Base-by-base conservation (phyloP, 345 rosid genomes). In the Populus euphratica region DNA sequence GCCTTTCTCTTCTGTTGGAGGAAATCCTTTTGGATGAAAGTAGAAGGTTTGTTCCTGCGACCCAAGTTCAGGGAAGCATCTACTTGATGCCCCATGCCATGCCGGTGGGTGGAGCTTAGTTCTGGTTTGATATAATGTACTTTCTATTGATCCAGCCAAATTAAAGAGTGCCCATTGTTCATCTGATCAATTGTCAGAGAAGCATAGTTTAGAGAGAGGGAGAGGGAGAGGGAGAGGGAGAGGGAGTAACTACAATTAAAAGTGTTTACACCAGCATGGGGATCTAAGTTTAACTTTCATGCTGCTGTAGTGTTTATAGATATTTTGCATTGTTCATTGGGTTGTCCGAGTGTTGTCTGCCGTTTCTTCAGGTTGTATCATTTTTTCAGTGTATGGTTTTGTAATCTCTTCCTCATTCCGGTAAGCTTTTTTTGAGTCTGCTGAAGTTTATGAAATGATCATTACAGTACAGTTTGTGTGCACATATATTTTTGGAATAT, bases 11-110 rank as follows among this genome's bases (percentile, higher is more conserved):
- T 86, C 91, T n/a, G 81, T 78, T 23, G 88, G 94, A 66, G 91
- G 92, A 35, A 92, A 89, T 84, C 92, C 97, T n/a, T 89, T 89
- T 78, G 92, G 91, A 56, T 90, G 84, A 88, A 76, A 25, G 31
- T 14, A n/a, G 70, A 59, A 69, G 25, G 47, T 43, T 43, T 13
- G 4, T 50, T 31, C 76, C 79, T 38, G 47, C 66, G 54, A 68
- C 39, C 66, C 73, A 12, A 36, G 38, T 18, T 72, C 49, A 52
- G 56, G 66, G 44, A 77, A 79, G 85, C 87, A 88, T 79, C 79
- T 64, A 66, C 87, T 78, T 77, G 86, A 76, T 88, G 87, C 88
- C 74, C 66, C 79, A 72, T 59, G 56, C 65, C 72, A 61, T 68
- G 76, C 69, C 56, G 74, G 73, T 52, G 68, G 81, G 80, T 79